phyloP scores from a whole-genome alignment of 2,329 filamentous ascomycete species.

The Talaromyces sp. region DNA sequence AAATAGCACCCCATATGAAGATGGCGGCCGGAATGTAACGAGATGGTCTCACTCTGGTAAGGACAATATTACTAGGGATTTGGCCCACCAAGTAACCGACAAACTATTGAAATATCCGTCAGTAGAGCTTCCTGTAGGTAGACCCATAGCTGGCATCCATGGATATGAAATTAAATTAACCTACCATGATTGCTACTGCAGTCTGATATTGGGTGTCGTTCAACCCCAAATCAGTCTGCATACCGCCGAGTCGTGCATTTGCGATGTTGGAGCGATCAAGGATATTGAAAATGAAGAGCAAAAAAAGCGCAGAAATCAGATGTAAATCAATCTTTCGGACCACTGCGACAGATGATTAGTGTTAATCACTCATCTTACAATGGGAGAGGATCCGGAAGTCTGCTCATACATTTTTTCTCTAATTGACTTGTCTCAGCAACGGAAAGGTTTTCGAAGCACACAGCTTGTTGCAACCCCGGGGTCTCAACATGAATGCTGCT shows the following conservation, averaged over 20 bases:
- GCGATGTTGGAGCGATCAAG: slow-evolving; percentile 67
- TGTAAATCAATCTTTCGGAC: background rate
- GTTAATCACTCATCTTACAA: background rate
- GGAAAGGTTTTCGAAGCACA: background rate
- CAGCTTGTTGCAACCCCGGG: background rate
- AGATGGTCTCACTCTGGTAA: background rate
- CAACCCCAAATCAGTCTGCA: slow-evolving; percentile 59
- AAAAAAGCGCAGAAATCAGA: background rate
- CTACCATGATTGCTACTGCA: slow-evolving; percentile 61
- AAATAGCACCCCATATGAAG: background rate
- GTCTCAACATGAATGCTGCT: background rate
- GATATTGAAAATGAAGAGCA: slow-evolving; percentile 28
- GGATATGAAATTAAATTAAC: no score
- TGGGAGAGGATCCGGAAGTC: background rate
- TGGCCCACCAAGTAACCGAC: background rate
- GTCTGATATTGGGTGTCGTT: slow-evolving; percentile 60
- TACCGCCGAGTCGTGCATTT: slow-evolving; percentile 61
- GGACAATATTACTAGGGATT: background rate
- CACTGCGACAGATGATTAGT: background rate
- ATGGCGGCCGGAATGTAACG: background rate
- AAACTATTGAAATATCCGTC: background rate
- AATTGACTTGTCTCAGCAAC: background rate
- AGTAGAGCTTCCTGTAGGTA: background rate
- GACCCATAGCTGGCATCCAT: background rate
- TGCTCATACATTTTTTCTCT: background rate